These are phyloP conservation scores for Acanthamoeba polyphaga DNA, from an alignment of 208 protist species.

Conservation along the genomic window DNA sequence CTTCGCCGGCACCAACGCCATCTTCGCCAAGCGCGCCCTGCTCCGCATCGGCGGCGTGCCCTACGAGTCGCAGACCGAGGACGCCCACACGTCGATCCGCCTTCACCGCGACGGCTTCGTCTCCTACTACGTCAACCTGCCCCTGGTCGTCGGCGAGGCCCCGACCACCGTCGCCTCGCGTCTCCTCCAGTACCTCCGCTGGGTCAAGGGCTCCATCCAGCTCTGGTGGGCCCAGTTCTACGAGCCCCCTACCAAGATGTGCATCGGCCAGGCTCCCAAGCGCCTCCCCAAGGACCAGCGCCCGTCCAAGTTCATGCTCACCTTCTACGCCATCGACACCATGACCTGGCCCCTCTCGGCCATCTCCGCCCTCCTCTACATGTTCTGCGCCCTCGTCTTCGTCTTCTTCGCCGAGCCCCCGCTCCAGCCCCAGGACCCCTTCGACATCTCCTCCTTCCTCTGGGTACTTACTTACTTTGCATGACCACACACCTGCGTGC, in stretches of 20 bases:
- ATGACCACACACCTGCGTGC: not conserved
- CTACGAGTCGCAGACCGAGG: conserved; percentile 73
- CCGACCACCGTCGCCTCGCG: conserved; percentile 40
- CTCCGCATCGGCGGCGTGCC: conserved; percentile 61
- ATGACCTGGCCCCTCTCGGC: conserved; percentile 71
- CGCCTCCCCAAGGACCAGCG: conserved; percentile 51
- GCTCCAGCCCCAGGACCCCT: conserved; percentile 16
- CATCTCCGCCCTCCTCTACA: conserved; percentile 67
- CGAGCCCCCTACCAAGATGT: not conserved
- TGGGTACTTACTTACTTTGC: not conserved
- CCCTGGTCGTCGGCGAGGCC: conserved; percentile 43
- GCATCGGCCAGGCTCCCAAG: conserved; percentile 15
- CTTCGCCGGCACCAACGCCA: conserved; percentile 70
- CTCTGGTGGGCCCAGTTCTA: conserved; percentile 75
- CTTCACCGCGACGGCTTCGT: conserved; percentile 60
- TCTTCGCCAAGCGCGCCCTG: conserved; percentile 64
- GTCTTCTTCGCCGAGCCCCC: conserved; percentile 66
- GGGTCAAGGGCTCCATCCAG: conserved; percentile 76
- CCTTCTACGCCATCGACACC: conserved; percentile 67
- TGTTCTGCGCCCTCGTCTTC: conserved; percentile 75
- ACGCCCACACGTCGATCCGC: conserved; percentile 72
- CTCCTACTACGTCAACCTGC: conserved; percentile 75
- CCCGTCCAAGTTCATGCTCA: conserved; percentile 23
- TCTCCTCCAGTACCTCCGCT: conserved; percentile 69
- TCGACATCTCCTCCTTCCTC: conserved; percentile 66